Evolutionary conservation across 2,329 filamentous ascomycete genomes (phyloP).

Genomic region (Zasmidium cellare): DNA sequence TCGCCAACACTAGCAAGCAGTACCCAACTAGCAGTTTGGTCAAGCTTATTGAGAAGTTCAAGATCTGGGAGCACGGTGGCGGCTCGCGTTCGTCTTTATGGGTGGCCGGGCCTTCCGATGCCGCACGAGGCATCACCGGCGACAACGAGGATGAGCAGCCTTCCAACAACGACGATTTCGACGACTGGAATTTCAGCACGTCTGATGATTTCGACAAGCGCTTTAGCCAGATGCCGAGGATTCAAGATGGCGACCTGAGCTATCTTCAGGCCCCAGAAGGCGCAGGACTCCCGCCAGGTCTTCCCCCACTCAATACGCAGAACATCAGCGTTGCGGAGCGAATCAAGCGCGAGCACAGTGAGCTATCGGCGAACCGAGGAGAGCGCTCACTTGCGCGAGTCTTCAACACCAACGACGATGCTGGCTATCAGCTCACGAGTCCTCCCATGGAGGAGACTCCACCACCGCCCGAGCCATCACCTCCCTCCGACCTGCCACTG

Average conservation of each 20-base stretch:
- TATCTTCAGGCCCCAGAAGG: constrained; percentile 22
- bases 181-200: constrained; percentile 65
- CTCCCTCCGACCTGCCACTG: constrained; percentile 55
- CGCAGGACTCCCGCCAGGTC: constrained; percentile 21
- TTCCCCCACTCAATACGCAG: constrained; percentile 20
- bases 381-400: constrained; percentile 58
- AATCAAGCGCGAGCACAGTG: constrained; percentile 54
- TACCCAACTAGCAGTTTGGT: constrained; percentile 66
- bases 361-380: constrained; percentile 59
- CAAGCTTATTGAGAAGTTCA: constrained; percentile 69
- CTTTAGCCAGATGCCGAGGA: constrained; percentile 33
- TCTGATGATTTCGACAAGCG: constrained; percentile 59
- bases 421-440: constrained; percentile 56
- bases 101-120: constrained; percentile 51
- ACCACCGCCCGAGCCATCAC: constrained; percentile 8
- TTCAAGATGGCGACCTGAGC: constrained; percentile 22
- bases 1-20: constrained; percentile 60
- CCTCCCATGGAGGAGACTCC: constrained; percentile 43
- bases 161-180: constrained; percentile 41
- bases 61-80: constrained; percentile 72
- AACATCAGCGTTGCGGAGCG: constrained; percentile 27
- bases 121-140: background rate
- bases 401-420: constrained; percentile 53
- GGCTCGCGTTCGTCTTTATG: constrained; percentile 68
- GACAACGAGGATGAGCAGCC: constrained; percentile 36